Evolutionary conservation across 805 yeast genomes (phyloP).

Genomic region (Barnettozyma vustinii): DNA sequence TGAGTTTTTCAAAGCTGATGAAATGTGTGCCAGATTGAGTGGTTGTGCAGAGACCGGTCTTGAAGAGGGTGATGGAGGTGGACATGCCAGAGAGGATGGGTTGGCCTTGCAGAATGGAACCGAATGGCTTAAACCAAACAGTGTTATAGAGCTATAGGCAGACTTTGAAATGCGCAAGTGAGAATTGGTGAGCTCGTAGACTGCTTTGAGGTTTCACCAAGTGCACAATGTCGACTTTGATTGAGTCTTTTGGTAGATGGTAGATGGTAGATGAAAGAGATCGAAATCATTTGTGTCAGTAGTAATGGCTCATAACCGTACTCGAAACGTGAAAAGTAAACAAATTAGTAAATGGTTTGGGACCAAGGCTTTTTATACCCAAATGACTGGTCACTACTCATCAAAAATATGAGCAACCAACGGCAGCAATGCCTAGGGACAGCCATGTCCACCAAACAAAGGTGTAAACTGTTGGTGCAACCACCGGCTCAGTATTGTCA

Average conservation of each 20-base stretch:
- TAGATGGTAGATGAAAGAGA: not conserved
- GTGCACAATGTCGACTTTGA: not conserved
- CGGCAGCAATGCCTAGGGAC: slow-evolving; percentile 18
- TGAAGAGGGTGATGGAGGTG: slow-evolving; percentile 9
- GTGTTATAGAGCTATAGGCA: not conserved
- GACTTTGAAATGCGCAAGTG: too few relatives aligned
- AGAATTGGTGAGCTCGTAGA: not conserved
- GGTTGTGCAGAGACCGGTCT: slow-evolving; percentile 9
- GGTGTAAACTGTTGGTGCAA: slow-evolving; percentile 13
- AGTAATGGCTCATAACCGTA: not conserved
- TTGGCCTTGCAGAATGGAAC: not conserved
- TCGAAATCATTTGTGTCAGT: not conserved
- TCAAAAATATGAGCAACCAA: not conserved
- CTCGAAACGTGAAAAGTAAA: not conserved
- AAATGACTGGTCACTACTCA: too few relatives aligned
- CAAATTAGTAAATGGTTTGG: too few relatives aligned
- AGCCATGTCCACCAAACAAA: slow-evolving; percentile 9
- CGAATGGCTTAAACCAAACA: not conserved
- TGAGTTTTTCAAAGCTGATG: slow-evolving; percentile 3
- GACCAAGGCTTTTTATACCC: not conserved
- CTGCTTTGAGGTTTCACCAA: not conserved
- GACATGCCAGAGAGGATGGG: not conserved
- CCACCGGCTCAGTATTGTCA: slow-evolving; percentile 11
- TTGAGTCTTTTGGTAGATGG: not conserved
- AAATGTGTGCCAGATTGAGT: slow-evolving; percentile 5